Percentiles rank a stretch among this genome's conserved stretches.
Evolutionary conservation across 2,329 filamentous ascomycete genomes (phyloP).

Genomic region (Cladosporium sphaerospermum): DNA sequence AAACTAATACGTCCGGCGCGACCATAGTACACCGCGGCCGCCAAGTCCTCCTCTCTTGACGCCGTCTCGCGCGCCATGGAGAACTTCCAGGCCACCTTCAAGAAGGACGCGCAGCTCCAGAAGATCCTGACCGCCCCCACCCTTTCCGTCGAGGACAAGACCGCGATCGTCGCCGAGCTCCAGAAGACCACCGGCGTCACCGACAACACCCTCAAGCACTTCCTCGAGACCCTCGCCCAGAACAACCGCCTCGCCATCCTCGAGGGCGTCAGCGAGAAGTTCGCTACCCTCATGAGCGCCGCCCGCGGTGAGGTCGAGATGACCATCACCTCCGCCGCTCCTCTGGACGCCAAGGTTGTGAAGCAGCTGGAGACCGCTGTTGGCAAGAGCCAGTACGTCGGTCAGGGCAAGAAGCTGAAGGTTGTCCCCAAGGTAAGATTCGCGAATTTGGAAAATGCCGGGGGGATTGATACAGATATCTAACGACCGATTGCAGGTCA

Average conservation of each 20-base stretch:
- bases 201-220: slow-evolving; percentile 84
- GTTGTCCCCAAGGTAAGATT: slow-evolving; percentile 72
- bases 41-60: slow-evolving; percentile 82
- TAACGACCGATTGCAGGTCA: slow-evolving; percentile 54
- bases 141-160: slow-evolving; percentile 73
- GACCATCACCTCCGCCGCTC: slow-evolving; percentile 81
- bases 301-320: slow-evolving; percentile 90
- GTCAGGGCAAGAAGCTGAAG: slow-evolving; percentile 95
- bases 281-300: slow-evolving; percentile 78
- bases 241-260: slow-evolving; percentile 91
- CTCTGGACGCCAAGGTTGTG: slow-evolving; percentile 82
- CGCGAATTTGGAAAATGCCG: neutral
- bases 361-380: slow-evolving; percentile 80
- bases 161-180: slow-evolving; percentile 77
- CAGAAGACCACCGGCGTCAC: slow-evolving; percentile 68
- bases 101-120: slow-evolving; percentile 76
- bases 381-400: slow-evolving; percentile 80
- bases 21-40: slow-evolving; percentile 84
- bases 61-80: slow-evolving; percentile 73
- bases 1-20: slow-evolving; percentile 12
- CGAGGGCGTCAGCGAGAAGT: slow-evolving; percentile 79
- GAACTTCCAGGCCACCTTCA: slow-evolving; percentile 63
- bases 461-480: too few species aligned
- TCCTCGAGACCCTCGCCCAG: slow-evolving; percentile 81
- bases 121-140: slow-evolving; percentile 73